phyloP scores from a whole-genome alignment of 2,329 filamentous ascomycete genomes.

The Cladophialophora exuberans region DNA sequence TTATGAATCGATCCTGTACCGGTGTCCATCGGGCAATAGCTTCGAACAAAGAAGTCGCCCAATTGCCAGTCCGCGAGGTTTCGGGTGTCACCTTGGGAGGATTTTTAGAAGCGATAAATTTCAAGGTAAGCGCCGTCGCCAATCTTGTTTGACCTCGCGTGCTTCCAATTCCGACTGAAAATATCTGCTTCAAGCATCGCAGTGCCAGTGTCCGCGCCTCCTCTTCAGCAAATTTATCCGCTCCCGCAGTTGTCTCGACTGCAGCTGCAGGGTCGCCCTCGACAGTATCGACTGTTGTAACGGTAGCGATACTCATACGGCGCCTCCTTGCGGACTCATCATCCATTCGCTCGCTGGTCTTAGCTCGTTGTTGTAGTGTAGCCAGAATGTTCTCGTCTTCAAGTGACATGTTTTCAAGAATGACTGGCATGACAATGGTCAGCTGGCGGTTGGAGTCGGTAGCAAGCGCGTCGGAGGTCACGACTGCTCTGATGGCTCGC shows the following conservation, averaged over 20 bases:
- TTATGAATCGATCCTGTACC: constrained; percentile 91
- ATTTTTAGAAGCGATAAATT: constrained; percentile 67
- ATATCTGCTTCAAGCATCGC: constrained; percentile 84
- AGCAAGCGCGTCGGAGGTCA: constrained; percentile 76
- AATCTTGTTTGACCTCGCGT: constrained; percentile 80
- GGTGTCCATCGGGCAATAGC: constrained; percentile 84
- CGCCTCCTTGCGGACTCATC: constrained; percentile 66
- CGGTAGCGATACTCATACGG: constrained; percentile 78
- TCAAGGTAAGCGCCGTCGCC: constrained; percentile 73
- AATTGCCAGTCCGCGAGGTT: constrained; percentile 60
- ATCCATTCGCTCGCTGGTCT: constrained; percentile 70
- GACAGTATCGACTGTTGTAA: constrained; percentile 70
- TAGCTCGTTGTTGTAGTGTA: constrained; percentile 67
- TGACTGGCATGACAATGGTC: constrained; percentile 76
- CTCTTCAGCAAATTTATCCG: constrained; percentile 86
- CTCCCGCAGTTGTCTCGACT: constrained; percentile 78
- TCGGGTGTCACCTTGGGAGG: constrained; percentile 52
- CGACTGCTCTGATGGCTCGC: constrained; percentile 78
- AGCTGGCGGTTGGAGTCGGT: constrained; percentile 77
- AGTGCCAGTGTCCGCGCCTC: constrained; percentile 83
- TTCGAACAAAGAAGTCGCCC: constrained; percentile 81
- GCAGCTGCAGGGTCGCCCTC: constrained; percentile 68
- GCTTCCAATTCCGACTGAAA: constrained; percentile 64
- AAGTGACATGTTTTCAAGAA: constrained; percentile 84
- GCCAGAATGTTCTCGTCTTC: constrained; percentile 71